Base-by-base conservation (phyloP, 352 stramenopile species). In the Thalassiosira livingstoniorum region DNA sequence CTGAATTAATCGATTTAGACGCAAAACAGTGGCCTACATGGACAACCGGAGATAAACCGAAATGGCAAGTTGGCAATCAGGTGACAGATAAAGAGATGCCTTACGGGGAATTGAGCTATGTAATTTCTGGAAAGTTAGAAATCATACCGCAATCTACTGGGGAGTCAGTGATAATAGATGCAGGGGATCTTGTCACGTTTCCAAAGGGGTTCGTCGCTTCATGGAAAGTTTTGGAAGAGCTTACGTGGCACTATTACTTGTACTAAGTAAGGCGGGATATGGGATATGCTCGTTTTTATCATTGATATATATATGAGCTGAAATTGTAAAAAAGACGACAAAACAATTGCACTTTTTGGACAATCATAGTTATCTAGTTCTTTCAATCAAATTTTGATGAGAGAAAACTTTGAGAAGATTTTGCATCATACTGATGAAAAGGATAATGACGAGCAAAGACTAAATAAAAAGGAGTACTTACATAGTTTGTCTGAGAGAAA, bases 191-290 rank as follows among this genome's bases (percentile, higher is more conserved):
- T 64, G 64, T 72, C 4, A 72, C 64, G 2, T 72, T 72, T 63
- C 64, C 64, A 21, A 29, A 72, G 42, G 64, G 64, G 23, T 72
- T 72, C 31, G 39, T 72, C 25, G 64, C 64, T 10, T 72, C 64
- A 23, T 72, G 64, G 64, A 57, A 72, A 45, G 64, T 72, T 63
- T 34, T 72, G 64, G 64, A 72, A 39, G 64, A 72, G 64, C 64
- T 72, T 57, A 72, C 64, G 31, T 72, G 64, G 64, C 64, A 72
- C 63, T 72, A 72, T 31, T 72, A 72, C 29, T 31, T 72, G n/a
- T 72, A 72, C 31, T 72, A 47, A 47, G n/a, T n/a, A n/a, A n/a
- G n/a, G n/a, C n/a, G n/a, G n/a, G n/a, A n/a, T n/a, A n/a, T n/a
- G n/a, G n/a, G n/a, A n/a, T n/a, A n/a, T n/a, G n/a, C n/a, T n/a